Conservation (phyloP, 345 rosid species). For the Eucalyptus curtisii region DNA sequence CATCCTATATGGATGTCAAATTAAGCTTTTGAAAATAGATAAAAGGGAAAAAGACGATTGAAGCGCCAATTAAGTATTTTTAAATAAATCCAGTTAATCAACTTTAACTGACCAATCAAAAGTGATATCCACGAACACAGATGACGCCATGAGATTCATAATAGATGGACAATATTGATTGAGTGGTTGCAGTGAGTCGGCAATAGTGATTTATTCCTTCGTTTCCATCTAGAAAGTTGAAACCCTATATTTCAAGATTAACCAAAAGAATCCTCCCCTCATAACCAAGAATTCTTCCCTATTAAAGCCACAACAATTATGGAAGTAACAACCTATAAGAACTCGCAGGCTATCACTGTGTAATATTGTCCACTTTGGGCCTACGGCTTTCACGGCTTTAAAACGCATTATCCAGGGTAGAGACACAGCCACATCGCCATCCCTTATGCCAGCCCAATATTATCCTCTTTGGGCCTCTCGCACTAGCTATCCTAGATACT, state of each 20-base stretch:
- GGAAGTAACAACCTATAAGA: not conserved
- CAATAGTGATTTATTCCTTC: not conserved
- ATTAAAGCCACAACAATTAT: not conserved
- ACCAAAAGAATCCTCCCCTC: not conserved
- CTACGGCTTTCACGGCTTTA: accelerated
- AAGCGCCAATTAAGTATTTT: not conserved
- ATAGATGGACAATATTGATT: not conserved
- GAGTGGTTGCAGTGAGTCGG: not conserved
- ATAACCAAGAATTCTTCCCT: not conserved
- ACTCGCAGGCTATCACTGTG: accelerated
- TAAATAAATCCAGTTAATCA: not conserved
- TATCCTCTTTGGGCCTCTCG: not conserved
- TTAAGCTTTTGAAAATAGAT: not conserved
- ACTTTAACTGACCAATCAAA: not conserved
- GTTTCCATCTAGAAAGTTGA: not conserved
- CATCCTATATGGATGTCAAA: not conserved
- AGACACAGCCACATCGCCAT: not conserved
- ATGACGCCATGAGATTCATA: not conserved
- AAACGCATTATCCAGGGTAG: no score
- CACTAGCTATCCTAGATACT: not conserved
- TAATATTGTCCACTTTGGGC: accelerated
- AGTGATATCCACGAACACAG: not conserved
- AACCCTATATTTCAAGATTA: not conserved
- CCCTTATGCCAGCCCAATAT: no score
- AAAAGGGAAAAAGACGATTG: not conserved